Base-by-base conservation (phyloP, 495 filamentous ascomycete genomes). In the Penicillium chermesinum region DNA sequence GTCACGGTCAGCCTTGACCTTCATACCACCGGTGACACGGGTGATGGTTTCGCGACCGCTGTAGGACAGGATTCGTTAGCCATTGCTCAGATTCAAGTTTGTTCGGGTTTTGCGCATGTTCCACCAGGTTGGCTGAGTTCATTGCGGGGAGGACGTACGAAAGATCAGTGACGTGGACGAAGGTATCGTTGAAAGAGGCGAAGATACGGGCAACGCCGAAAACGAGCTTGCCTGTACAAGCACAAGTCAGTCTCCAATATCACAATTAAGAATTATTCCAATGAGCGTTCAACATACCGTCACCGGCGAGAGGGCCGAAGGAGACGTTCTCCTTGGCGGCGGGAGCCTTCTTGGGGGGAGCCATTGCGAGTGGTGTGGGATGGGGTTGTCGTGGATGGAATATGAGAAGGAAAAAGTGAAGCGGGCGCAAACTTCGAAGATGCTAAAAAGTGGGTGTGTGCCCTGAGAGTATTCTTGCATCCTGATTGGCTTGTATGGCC, bases 1-100 rank as follows among this genome's bases (percentile, higher is more conserved):
- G 77, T 99, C 93, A 78, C 93, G 90, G 73, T 99, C 93, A 72
- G 93, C 93, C 86, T 99, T 99, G 80, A 99, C 93, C 82, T 99
- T 99, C 93, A 97, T 97, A 69, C 93, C 93, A 75, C 93, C 93
- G 61, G 93, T 99, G 50, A 99, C 90, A 85, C 93, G 90, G 83
- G 80, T 84, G 76, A 99, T 91, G 76, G 93, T 99, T 89, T 99
- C 93, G 77, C 93, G 93, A 77, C 93, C 93, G 76, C 89, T 95
- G 82, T 78, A 74, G 79, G 76, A 75, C 73, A 72, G 72, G 76
- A 73, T 59, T 67, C 66, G 75, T 88, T 76, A 87, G 83, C 76
- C 71, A 77, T 40, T 17, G 1, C 35, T 21, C n/a, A n/a, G n/a
- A n/a, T n/a, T n/a, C n/a, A n/a, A n/a, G n/a, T n/a, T n/a, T n/a